These are phyloP conservation scores for Salix purpurea DNA, from an alignment of 345 rosid species.

Conservation along the genomic window DNA sequence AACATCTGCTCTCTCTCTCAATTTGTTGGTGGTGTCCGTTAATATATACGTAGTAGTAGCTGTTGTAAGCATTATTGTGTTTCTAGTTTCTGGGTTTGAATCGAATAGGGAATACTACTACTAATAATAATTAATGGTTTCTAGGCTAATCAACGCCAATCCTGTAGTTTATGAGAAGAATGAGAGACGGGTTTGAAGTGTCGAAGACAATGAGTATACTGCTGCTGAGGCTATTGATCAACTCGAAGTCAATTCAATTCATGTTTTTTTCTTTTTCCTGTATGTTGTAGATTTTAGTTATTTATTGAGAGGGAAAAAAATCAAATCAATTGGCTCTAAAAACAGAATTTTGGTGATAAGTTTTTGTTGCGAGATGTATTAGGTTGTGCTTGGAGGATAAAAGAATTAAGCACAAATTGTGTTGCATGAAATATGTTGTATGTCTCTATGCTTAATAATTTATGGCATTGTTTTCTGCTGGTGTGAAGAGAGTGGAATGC, in stretches of 20 bases:
- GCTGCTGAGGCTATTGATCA: constrained; percentile 74
- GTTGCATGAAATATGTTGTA: neutral
- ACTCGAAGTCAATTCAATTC: constrained; percentile 41
- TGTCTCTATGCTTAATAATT: neutral
- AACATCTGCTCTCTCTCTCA: neutral
- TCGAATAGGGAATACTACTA: neutral
- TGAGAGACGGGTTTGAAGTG: constrained; percentile 50
- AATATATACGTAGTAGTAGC: neutral
- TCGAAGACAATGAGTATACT: constrained; percentile 57
- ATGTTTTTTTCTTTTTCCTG: neutral
- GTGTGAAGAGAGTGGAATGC: neutral
- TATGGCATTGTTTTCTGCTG: neutral
- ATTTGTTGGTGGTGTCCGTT: neutral
- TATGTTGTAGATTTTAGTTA: no score
- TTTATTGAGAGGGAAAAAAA: no score
- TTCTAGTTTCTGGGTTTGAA: neutral
- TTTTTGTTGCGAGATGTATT: no score
- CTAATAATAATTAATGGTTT: constrained; percentile 37
- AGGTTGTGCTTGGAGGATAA: no score
- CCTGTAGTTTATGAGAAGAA: constrained; percentile 70
- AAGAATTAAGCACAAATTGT: neutral
- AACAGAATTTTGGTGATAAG: no score
- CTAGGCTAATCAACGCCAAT: constrained; percentile 74
- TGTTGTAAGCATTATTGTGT: neutral
- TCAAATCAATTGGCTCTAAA: no score